Evolutionary conservation across 768 basidiomycete species (phyloP), one percentile per base, ranked within the genome.

Genomic region (Amanita muscaria): DNA sequence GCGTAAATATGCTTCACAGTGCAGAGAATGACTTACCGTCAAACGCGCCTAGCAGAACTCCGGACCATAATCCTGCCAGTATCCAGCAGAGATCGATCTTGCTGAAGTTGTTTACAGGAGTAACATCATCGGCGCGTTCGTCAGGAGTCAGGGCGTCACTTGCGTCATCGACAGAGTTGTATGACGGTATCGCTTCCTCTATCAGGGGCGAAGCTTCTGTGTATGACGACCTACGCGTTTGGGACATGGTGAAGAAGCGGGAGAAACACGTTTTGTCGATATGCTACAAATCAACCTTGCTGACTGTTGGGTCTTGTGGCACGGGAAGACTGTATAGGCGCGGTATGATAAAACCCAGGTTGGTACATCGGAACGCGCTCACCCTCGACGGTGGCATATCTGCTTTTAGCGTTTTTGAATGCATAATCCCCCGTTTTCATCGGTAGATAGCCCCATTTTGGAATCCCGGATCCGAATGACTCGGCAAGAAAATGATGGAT

Each of bases 21-120:
- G 16, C 30, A 40, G 34, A 31, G 36, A 32, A 40, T 11, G 29
- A 60, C 70, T 46, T 59, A 84, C 88, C 88, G 59, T 91, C 88
- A 55, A 92, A 73, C 33, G 89, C 87, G 55, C 84, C 85, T 44
- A 92, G 67, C 56, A 92, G 79, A 16, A 90, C 83, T 31, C 80
- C 83, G 52, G 80, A 83, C 87, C 87, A 90, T 43, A 90, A 65
- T 8, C 80, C 87, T 33, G 76, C 70, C 41, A 90, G 69, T 49
- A 88, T 79, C 83, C 83, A 87, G 44, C 64, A 63, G 50, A 76
- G 70, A 51, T 85, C 77, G n/a, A 53, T 41, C 36, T 59, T 66
- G 34, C 80, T 76, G 49, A 74, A 65, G 48, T 71, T 65, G 60
- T 70, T 73, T 49, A 65, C 51, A 16, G 63, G 60, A 6, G 47